Base-by-base conservation (phyloP, 306 rosid genomes). In the Glycine tomentella region DNA sequence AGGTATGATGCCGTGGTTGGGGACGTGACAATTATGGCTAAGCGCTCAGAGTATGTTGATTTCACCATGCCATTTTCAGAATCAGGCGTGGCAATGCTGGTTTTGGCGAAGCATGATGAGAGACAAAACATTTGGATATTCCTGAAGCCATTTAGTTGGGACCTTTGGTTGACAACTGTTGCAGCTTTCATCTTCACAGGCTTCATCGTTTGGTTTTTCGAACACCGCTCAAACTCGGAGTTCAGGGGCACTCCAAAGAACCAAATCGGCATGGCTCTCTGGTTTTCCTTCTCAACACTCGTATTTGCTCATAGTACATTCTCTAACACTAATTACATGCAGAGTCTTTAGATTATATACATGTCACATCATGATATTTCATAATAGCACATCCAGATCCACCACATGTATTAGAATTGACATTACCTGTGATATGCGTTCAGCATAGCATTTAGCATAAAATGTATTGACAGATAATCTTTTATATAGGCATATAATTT, bases 81-180 rank as follows among this genome's bases (percentile, higher is more conserved):
- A 8, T 85, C 87, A 14, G 87, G 86, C 2, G 81, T 89, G 64
- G 64, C 83, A 5, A 86, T 89, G 90, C 17, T 85, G 0, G 90
- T 87, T 33, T 72, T 59, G 20, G 66, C 77, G 52, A 75, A 84
- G 75, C 71, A 46, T 16, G 81, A 70, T 33, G 51, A 51, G 25
- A 75, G 64, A 0, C 64, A 38, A 8, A 80, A 75, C 48, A 77
- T 87, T 11, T 85, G 92, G 92, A 77, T 89, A 44, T 89, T 89
- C 76, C 52, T 87, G 38, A 83, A 83, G 72, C 90, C 92, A 0
- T 45, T 87, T 31, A 87, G 87, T 50, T 79, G 49, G 83, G 76
- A 63, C 55, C 89, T 83, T 40, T 89, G 90, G 92, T 49, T 87
- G 14, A 59, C 87, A 9, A 75, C 44, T 9, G 66, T 40, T 59